These are phyloP conservation scores for Tillandsia fasciculata DNA, from an alignment of 176 grass and related monocot genomes.

Conservation along the genomic window DNA sequence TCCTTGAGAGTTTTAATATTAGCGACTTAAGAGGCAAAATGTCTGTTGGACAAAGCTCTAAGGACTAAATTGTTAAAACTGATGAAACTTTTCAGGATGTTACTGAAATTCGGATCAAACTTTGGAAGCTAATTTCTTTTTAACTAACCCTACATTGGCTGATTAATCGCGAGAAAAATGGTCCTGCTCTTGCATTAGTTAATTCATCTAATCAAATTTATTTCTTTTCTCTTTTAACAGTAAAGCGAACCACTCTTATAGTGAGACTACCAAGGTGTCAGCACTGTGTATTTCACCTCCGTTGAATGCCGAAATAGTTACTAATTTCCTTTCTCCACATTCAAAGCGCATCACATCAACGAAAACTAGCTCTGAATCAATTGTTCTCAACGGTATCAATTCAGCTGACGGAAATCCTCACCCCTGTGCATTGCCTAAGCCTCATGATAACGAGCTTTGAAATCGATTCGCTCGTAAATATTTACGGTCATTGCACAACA, in stretches of 20 bases:
- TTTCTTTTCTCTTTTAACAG: conserved; percentile 5
- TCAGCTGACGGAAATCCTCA: not conserved
- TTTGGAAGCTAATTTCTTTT: no score
- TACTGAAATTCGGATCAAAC: no score
- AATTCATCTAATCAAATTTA: not conserved
- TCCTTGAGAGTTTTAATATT: no score
- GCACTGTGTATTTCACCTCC: not conserved
- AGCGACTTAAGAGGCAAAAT: no score
- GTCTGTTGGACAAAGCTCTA: no score
- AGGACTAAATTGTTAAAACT: no score
- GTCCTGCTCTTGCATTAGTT: not conserved
- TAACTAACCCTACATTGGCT: no score
- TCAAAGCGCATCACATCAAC: not conserved
- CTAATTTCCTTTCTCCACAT: not conserved
- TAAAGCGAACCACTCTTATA: conserved; percentile 1
- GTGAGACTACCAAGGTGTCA: conserved; percentile 7
- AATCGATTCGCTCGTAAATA: not conserved
- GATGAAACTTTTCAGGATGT: no score
- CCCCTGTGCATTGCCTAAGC: not conserved
- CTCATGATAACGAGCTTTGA: conserved; percentile 1
- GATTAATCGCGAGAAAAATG: no score
- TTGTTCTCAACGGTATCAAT: not conserved
- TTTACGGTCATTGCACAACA: no score
- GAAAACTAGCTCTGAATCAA: not conserved
- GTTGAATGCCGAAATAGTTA: not conserved